Conservation (phyloP, 495 filamentous ascomycete genomes). For the Podospora pseudoanserina region DNA sequence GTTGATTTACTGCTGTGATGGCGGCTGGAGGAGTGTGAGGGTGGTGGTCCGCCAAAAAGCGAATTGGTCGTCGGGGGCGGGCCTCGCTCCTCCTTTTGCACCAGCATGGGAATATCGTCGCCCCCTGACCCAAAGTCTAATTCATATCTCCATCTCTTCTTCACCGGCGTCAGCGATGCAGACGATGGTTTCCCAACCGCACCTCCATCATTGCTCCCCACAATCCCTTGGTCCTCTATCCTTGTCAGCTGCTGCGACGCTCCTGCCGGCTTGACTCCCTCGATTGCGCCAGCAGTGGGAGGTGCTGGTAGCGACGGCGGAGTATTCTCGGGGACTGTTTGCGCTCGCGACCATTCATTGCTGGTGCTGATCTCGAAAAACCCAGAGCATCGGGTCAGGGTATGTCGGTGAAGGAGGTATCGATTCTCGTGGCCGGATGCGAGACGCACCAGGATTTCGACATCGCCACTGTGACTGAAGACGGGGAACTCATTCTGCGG, state of each 20-base stretch:
- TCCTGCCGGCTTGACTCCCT: constrained; percentile 43
- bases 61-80: constrained; percentile 28
- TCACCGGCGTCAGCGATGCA: constrained; percentile 32
- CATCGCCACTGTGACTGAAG: constrained; percentile 85
- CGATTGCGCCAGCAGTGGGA: constrained; percentile 41
- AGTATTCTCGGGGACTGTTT: constrained; percentile 26
- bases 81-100: constrained; percentile 65
- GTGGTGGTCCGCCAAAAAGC: constrained; percentile 39
- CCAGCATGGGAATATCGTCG: constrained; percentile 81
- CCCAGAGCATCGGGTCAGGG: constrained; percentile 80
- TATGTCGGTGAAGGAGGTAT: constrained; percentile 81
- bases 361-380: constrained; percentile 90
- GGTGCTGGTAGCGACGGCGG: constrained; percentile 21
- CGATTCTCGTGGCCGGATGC: constrained; percentile 69
- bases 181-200: constrained; percentile 15
- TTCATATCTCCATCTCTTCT: constrained; percentile 79
- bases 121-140: constrained; percentile 69
- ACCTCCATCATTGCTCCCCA: not conserved
- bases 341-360: constrained; percentile 72
- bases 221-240: constrained; percentile 25
- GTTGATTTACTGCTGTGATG: constrained; percentile 28
- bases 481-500: constrained; percentile 88
- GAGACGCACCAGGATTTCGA: constrained; percentile 73
- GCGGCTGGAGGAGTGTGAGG: constrained; percentile 22
- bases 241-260: constrained; percentile 30